Evolutionary conservation across 495 filamentous ascomycete genomes (phyloP).

Genomic region (Oidiodendron maius): DNA sequence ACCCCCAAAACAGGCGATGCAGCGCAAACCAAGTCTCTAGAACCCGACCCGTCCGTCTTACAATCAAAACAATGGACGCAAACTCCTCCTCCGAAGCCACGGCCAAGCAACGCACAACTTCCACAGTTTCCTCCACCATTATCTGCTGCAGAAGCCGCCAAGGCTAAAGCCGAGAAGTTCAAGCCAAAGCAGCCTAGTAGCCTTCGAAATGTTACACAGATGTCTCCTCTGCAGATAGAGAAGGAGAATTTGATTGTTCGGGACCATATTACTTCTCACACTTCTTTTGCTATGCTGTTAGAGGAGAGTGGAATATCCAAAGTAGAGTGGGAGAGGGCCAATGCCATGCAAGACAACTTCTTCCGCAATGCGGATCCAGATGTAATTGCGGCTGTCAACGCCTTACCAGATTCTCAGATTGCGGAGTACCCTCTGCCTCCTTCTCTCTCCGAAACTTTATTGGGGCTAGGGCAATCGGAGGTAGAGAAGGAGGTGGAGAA

Average conservation of each 20-base stretch:
- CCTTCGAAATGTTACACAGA: conserved; percentile 8
- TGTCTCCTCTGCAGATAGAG: conserved; percentile 5
- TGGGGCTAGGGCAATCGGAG: not conserved
- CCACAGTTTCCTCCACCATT: not conserved
- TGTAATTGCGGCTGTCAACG: not conserved
- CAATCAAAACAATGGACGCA: conserved; percentile 2
- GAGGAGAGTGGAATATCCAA: not conserved
- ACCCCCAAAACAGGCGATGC: not conserved
- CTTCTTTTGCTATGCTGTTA: not conserved
- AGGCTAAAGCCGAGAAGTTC: not conserved
- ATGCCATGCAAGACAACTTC: not conserved
- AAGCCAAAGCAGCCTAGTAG: not conserved
- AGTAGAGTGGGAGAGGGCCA: not conserved
- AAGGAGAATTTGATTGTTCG: not conserved
- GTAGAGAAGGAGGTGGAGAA: not conserved
- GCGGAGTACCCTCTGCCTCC: not conserved
- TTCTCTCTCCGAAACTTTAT: not conserved
- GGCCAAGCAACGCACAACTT: conserved; percentile 14
- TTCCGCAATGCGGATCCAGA: not conserved
- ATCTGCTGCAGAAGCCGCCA: not conserved
- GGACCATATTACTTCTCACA: not conserved
- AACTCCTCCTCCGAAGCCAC: conserved; percentile 16
- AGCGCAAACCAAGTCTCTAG: not conserved
- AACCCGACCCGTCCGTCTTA: not conserved
- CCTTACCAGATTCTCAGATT: not conserved